Percentiles rank a stretch among this genome's conserved stretches.
phyloP scores from a whole-genome alignment of 176 grass and related monocot species.

The Rhynchospora tenuis region DNA sequence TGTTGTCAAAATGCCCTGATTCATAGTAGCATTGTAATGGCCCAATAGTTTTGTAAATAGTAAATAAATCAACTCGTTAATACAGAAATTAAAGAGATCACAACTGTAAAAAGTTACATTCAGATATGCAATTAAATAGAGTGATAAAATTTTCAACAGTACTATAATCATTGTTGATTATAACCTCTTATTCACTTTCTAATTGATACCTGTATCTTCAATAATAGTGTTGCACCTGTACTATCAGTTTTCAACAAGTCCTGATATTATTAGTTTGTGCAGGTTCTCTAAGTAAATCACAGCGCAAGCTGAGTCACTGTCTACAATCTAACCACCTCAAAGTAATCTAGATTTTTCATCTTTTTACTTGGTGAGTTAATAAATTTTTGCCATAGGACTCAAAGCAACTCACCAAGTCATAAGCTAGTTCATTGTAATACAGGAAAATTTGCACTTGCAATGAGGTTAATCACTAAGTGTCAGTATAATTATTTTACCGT shows the following conservation, averaged over 20 bases:
- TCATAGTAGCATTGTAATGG: background rate
- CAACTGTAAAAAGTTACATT: background rate
- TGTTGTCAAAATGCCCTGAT: background rate
- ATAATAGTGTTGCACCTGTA: background rate
- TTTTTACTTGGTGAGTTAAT: background rate
- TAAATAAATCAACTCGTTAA: background rate
- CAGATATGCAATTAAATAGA: background rate
- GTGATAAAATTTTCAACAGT: background rate
- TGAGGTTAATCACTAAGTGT: background rate
- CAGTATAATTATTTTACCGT: background rate
- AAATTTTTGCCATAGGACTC: background rate
- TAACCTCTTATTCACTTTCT: background rate
- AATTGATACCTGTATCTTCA: background rate
- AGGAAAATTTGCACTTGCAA: background rate
- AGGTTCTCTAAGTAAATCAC: background rate
- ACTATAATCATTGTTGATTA: background rate
- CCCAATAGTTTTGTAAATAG: background rate
- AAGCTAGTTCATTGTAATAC: background rate
- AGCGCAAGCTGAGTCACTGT: background rate
- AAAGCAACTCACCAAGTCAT: background rate
- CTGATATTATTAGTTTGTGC: background rate
- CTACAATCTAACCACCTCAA: background rate
- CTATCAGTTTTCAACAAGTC: background rate
- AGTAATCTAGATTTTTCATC: background rate
- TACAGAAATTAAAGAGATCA: background rate